phyloP scores from a whole-genome alignment of 257 asterid genomes.

The Solanum pennellii region DNA sequence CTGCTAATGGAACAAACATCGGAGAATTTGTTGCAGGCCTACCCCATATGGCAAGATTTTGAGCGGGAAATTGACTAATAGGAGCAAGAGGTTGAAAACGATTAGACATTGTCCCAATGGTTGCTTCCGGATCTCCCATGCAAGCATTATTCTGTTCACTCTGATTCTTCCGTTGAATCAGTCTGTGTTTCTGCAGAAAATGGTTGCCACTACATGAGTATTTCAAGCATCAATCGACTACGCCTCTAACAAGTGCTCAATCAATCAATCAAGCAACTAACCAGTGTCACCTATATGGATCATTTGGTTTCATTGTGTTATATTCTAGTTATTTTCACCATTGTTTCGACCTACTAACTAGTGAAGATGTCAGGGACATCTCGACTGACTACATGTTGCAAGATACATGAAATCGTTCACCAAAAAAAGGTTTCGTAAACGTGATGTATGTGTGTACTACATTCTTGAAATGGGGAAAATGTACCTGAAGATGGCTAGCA shows the following conservation, averaged over 20 bases:
- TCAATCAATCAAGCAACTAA: background rate
- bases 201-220: background rate
- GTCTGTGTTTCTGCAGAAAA: constrained; percentile 62
- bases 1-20: constrained; percentile 25
- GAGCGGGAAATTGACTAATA: constrained; percentile 51
- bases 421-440: background rate
- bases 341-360: background rate
- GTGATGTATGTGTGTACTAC: background rate
- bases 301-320: background rate
- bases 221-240: background rate
- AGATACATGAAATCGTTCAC: background rate
- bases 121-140: constrained; percentile 38
- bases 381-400: background rate
- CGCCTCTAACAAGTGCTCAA: background rate
- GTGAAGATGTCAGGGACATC: background rate
- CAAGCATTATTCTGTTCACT: constrained; percentile 36
- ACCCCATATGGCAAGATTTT: constrained; percentile 57
- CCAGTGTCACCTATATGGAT: background rate
- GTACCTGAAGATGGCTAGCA: constrained; percentile 96
- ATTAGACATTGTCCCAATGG: constrained; percentile 43
- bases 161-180: constrained; percentile 50
- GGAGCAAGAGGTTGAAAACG: constrained; percentile 66
- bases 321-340: background rate
- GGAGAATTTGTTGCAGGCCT: constrained; percentile 28
- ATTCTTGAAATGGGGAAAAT: background rate